Percentiles rank a stretch among this genome's conserved stretches.
Conservation (phyloP, 371 early-diverging fungal genomes). For the Syncephalis fuscata region DNA sequence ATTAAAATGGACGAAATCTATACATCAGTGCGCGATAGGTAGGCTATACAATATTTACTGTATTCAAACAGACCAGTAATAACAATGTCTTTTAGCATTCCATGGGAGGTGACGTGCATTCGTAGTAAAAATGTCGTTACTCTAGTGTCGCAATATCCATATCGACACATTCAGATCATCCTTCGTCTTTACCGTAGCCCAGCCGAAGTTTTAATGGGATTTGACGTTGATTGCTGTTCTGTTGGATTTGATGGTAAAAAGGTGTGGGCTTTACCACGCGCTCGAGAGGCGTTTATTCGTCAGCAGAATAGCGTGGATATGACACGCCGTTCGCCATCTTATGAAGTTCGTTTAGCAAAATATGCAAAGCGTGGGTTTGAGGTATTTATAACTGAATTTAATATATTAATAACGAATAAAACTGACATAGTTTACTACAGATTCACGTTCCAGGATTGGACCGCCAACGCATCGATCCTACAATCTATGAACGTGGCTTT, state of each 20-base stretch:
- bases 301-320: slow-evolving; percentile 13
- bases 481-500: slow-evolving; percentile 11
- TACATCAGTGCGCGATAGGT: slow-evolving; percentile 3
- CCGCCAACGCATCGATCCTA: slow-evolving; percentile 10
- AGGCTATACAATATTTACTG: no score
- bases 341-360: slow-evolving; percentile 12
- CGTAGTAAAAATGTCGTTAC: slow-evolving; percentile 9
- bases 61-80: no score
- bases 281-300: slow-evolving; percentile 9
- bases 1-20: slow-evolving; percentile 14
- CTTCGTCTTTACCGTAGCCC: slow-evolving; percentile 14
- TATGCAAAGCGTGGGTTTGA: slow-evolving; percentile 14
- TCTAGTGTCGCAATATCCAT: slow-evolving; percentile 13
- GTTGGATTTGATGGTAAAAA: slow-evolving; percentile 12
- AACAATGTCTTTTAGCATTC: no score
- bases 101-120: slow-evolving; percentile 9
- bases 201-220: slow-evolving; percentile 15
- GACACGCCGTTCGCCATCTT: slow-evolving; percentile 14
- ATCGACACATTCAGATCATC: slow-evolving; percentile 15
- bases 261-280: slow-evolving; percentile 12
- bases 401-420: slow-evolving; percentile 10
- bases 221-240: slow-evolving; percentile 17
- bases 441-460: slow-evolving; percentile 9
- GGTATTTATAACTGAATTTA: slow-evolving; percentile 3
- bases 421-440: not conserved